phyloP scores from a whole-genome alignment of 2,329 filamentous ascomycete genomes.

The Aspergillus calidoustus region DNA sequence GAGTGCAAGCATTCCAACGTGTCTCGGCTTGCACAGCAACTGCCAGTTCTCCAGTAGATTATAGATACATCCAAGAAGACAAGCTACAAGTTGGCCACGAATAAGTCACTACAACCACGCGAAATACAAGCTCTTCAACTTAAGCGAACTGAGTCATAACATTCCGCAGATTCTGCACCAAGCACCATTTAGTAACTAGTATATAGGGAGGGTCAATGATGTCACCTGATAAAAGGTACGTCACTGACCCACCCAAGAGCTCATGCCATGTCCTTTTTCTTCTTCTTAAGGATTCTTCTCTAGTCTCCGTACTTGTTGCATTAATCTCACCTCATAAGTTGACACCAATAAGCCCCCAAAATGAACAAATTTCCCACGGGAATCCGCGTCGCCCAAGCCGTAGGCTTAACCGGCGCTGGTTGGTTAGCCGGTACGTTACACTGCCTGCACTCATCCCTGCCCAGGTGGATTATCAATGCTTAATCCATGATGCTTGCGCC shows the following conservation, averaged over 20 bases:
- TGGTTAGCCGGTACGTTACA: slow-evolving; percentile 34
- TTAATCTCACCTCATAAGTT: background rate
- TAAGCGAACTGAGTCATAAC: background rate
- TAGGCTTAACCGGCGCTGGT: slow-evolving; percentile 36
- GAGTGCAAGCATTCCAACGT: too few species aligned
- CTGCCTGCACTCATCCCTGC: too few species aligned
- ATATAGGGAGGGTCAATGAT: background rate
- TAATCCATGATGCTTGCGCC: background rate
- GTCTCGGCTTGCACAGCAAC: too few species aligned
- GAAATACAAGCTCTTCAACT: background rate
- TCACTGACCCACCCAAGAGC: background rate
- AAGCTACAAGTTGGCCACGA: too few species aligned
- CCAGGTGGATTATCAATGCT: too few species aligned
- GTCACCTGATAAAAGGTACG: background rate
- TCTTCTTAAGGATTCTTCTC: background rate
- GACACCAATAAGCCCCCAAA: background rate
- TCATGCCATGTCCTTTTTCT: background rate
- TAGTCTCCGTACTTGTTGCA: background rate
- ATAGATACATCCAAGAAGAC: too few species aligned
- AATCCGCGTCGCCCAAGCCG: slow-evolving; percentile 32
- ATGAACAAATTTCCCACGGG: slow-evolving; percentile 28
- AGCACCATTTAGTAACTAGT: too few species aligned
- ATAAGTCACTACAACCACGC: too few species aligned
- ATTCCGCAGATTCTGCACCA: background rate
- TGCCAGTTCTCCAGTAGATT: too few species aligned